phyloP scores from a whole-genome alignment of 1,139 yeast species.

The Kazachstania sp. region DNA sequence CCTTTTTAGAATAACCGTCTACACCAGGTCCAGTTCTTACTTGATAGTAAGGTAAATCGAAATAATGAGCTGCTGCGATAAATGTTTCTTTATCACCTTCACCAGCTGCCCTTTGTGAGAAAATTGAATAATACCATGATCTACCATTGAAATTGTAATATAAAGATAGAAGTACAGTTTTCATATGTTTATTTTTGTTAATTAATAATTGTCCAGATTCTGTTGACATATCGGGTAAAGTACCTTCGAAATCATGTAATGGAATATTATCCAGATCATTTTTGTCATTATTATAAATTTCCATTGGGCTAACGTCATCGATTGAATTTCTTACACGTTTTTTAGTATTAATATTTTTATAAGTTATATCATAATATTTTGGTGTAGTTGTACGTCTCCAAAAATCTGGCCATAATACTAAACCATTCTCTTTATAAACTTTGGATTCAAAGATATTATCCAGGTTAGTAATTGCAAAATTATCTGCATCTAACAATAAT shows the following conservation, averaged over 20 bases:
- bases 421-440: slow-evolving; percentile 48
- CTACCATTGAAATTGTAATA: slow-evolving; percentile 53
- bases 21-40: slow-evolving; percentile 42
- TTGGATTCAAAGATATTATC: slow-evolving; percentile 41
- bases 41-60: slow-evolving; percentile 45
- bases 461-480: slow-evolving; percentile 49
- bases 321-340: slow-evolving; percentile 37
- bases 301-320: slow-evolving; percentile 33
- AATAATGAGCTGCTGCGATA: slow-evolving; percentile 49
- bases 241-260: slow-evolving; percentile 46
- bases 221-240: slow-evolving; percentile 52
- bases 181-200: slow-evolving; percentile 43
- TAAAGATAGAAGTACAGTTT: slow-evolving; percentile 43
- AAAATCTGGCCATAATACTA: slow-evolving; percentile 76
- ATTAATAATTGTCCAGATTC: slow-evolving; percentile 54
- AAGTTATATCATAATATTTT: slow-evolving; percentile 56
- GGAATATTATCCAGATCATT: slow-evolving; percentile 23
- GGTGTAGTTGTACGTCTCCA: slow-evolving; percentile 74
- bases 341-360: slow-evolving; percentile 35
- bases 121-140: slow-evolving; percentile 42
- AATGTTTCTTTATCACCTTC: slow-evolving; percentile 61
- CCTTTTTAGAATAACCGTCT: slow-evolving; percentile 33
- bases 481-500: slow-evolving; percentile 60
- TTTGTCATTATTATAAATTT: slow-evolving; percentile 19
- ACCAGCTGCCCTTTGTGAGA: slow-evolving; percentile 53